Evolutionary conservation across 768 basidiomycete genomes (phyloP), one percentile per base, ranked within the genome.

Genomic region (Gymnopilus junonius): DNA sequence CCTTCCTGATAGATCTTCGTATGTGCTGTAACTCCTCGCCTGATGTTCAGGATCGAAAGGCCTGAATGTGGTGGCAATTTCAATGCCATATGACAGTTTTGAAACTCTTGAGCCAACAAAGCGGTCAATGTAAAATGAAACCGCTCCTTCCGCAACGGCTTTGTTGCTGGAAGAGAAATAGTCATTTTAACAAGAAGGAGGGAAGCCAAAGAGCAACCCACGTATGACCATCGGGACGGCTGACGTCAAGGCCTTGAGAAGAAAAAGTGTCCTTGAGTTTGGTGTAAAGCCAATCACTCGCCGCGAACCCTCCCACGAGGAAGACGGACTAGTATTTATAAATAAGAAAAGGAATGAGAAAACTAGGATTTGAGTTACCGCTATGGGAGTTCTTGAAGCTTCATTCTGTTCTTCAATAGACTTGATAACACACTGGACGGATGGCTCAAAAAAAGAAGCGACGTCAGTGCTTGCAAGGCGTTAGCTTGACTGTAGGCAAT

Each of bases 291-390:
- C 81, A 85, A 39, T 82, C 79, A 61, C 80, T 85, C 0, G 83
- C 82, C 8, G 81, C 82, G 65, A 85, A 86, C 0, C 85, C 85
- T 25, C 85, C 85, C 10, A 86, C 84, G 3, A 87, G 76, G 42
- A 80, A 76, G 15, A 80, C 74, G 8, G 74, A 73, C 80, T 80
- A 23, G 12, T 23, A 5, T 7, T 34, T 21, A 32, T 48, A n/a
- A 37, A 34, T 35, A 46, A 25, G 43, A 21, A 14, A 21, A 3
- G 37, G 14, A 29, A 21, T 46, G 15, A 21, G 25, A 40, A 12
- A 15, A 75, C 71, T 17, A 66, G 67, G 74, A 75, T 27, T 1
- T n/a, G 48, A 14, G 11, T 35, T 3, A 35, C 35, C 35, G 7
- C 15, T 3, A 35, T 11, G 11, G 11, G 11, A 3, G 35, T 35